Evolutionary conservation across 1,284 basidiomycete genomes (phyloP).

Genomic region (Leccinum subrobustum): DNA sequence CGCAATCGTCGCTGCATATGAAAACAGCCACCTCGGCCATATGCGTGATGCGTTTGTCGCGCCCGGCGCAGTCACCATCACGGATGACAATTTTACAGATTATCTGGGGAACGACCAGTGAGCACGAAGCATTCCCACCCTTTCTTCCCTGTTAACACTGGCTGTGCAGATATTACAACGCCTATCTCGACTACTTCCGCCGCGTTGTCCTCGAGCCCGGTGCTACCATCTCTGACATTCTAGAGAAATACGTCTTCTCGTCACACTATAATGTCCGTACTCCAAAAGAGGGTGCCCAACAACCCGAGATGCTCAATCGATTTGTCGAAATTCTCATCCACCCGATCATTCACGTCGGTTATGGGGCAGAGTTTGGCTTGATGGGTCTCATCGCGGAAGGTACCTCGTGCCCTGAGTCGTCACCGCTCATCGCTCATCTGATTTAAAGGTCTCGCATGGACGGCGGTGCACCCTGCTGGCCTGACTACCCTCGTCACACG

Average conservation of each 20-base stretch:
- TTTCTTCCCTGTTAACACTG: background rate
- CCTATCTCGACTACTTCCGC: constrained; percentile 37
- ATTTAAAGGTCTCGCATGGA: constrained; percentile 43
- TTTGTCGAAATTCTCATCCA: constrained; percentile 60
- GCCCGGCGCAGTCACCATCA: constrained; percentile 35
- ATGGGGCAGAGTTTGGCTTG: constrained; percentile 62
- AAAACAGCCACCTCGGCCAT: constrained; percentile 32
- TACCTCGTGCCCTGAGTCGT: background rate
- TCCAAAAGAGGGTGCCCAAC: constrained; percentile 24
- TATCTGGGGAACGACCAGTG: constrained; percentile 44
- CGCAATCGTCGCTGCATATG: constrained; percentile 40
- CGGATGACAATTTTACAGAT: constrained; percentile 39
- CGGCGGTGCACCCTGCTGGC: constrained; percentile 39
- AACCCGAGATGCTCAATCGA: constrained; percentile 60
- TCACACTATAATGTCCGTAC: constrained; percentile 27
- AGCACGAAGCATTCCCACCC: constrained; percentile 1
- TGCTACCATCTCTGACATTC: constrained; percentile 21
- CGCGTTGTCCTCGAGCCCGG: constrained; percentile 31
- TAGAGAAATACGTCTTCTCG: constrained; percentile 32
- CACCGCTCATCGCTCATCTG: background rate
- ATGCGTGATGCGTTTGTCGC: constrained; percentile 37
- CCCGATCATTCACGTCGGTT: constrained; percentile 63
- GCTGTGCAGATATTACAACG: constrained; percentile 33
- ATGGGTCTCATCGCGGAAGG: constrained; percentile 66
- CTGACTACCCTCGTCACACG: constrained; percentile 32